Percentiles rank a stretch among this genome's conserved stretches.
phyloP scores from a whole-genome alignment of 257 asterid species.

The Salvia hispanica region DNA sequence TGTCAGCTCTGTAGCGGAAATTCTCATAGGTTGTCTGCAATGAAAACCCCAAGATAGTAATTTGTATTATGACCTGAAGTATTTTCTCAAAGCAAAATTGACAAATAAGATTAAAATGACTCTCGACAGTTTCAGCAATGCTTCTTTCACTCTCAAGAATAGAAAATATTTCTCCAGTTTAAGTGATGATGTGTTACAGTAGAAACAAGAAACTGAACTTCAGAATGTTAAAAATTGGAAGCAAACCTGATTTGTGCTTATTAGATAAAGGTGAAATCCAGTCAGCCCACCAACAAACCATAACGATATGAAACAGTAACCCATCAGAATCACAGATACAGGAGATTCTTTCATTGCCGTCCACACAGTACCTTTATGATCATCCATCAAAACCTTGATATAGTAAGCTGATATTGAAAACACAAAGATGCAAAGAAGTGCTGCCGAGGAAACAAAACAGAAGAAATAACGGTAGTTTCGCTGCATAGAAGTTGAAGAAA shows the following conservation, averaged over 20 bases:
- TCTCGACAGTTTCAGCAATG: not conserved
- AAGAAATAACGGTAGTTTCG: slow-evolving; percentile 97
- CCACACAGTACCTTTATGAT: slow-evolving; percentile 82
- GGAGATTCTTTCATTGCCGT: slow-evolving; percentile 96
- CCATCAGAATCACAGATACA: slow-evolving; percentile 83
- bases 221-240: slow-evolving; percentile 28
- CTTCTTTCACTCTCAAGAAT: not conserved
- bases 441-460: slow-evolving; percentile 82
- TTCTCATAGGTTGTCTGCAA: slow-evolving; percentile 95
- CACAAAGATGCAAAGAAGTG: slow-evolving; percentile 88
- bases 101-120: slow-evolving; percentile 16
- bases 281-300: slow-evolving; percentile 99
- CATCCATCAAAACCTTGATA: slow-evolving; percentile 88
- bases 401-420: slow-evolving; percentile 82
- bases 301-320: slow-evolving; percentile 81
- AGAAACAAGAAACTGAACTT: slow-evolving; percentile 13
- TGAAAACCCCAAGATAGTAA: slow-evolving; percentile 8
- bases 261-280: slow-evolving; percentile 90
- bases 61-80: not conserved
- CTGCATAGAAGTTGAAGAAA: slow-evolving; percentile 56
- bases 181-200: not conserved
- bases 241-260: slow-evolving; percentile 90
- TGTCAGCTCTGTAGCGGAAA: slow-evolving; percentile 88
- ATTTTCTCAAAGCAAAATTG: not conserved
- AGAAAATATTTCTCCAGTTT: slow-evolving; percentile 18